These are phyloP conservation scores for Dactylonectria estremocensis DNA, from an alignment of 2,329 filamentous ascomycete genomes.

Conservation along the genomic window DNA sequence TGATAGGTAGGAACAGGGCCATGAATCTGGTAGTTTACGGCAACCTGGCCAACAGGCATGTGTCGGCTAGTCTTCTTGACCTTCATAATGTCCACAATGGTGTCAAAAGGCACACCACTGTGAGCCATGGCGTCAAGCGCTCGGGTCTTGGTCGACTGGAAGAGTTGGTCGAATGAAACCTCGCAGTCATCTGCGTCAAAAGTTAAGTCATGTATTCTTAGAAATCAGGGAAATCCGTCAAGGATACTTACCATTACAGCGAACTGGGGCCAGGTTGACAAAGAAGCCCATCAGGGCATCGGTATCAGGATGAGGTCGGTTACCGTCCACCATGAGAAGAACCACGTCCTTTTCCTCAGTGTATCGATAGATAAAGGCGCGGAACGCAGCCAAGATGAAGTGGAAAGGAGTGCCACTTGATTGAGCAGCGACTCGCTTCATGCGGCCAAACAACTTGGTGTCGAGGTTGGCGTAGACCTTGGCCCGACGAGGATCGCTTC, in stretches of 20 bases:
- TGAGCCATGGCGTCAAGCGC: conserved; percentile 44
- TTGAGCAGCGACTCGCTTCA: conserved; percentile 46
- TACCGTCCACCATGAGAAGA: conserved; percentile 46
- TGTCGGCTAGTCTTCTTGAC: conserved; percentile 43
- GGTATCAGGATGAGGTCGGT: conserved; percentile 43
- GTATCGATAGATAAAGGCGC: conserved; percentile 46
- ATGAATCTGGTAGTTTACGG: conserved; percentile 48
- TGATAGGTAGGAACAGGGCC: conserved; percentile 40
- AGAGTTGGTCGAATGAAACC: conserved; percentile 42
- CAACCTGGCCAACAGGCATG: conserved; percentile 45
- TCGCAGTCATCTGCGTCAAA: conserved; percentile 40
- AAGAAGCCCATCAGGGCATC: conserved; percentile 46
- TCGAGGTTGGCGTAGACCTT: conserved; percentile 41
- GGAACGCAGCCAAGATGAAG: conserved; percentile 46
- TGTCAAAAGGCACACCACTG: conserved; percentile 43
- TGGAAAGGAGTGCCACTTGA: conserved; percentile 44
- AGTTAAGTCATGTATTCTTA: not conserved
- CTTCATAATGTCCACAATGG: conserved; percentile 43
- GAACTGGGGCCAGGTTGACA: conserved; percentile 45
- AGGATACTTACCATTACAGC: conserved; percentile 36
- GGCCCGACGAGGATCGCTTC: conserved; percentile 38
- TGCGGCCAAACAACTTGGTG: conserved; percentile 42
- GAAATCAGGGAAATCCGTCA: not conserved
- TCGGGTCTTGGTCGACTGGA: conserved; percentile 40
- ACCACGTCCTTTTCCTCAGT: conserved; percentile 44